Evolutionary conservation across 495 filamentous ascomycete species (phyloP).

Genomic region (Clavariopsis aquatica): DNA sequence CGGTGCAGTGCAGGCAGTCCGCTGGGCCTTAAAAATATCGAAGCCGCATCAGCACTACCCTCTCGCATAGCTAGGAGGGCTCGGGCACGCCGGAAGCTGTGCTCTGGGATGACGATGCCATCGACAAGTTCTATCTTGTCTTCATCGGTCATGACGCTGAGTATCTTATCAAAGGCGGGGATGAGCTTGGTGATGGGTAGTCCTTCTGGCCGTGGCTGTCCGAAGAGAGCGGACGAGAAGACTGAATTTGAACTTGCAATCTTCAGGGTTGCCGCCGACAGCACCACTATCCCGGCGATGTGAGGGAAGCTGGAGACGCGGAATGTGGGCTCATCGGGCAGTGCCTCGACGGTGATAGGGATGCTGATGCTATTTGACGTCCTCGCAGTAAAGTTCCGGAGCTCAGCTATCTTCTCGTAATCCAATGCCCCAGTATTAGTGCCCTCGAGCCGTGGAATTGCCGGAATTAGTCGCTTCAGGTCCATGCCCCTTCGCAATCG

Average conservation of each 20-base stretch:
- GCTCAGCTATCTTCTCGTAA: conserved; percentile 64
- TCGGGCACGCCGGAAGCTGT: conserved; percentile 87
- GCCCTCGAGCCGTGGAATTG: conserved; percentile 70
- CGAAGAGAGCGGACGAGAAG: conserved; percentile 89
- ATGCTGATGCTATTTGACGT: conserved; percentile 73
- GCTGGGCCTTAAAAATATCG: conserved; percentile 73
- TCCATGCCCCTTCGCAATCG: conserved; percentile 65
- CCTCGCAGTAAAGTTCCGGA: conserved; percentile 78
- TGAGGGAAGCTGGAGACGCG: conserved; percentile 92
- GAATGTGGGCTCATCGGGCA: conserved; percentile 64
- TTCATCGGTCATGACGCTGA: conserved; percentile 79
- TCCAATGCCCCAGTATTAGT: conserved; percentile 65
- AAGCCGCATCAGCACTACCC: conserved; percentile 71
- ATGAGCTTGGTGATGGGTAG: conserved; percentile 76
- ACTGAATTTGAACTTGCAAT: conserved; percentile 94
- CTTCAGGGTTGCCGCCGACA: conserved; percentile 70
- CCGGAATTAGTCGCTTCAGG: conserved; percentile 74
- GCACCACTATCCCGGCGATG: conserved; percentile 93
- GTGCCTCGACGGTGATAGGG: conserved; percentile 71
- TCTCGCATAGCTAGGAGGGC: conserved; percentile 80
- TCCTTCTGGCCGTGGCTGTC: conserved; percentile 78
- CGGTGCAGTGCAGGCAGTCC: conserved; percentile 84
- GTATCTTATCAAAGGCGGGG: conserved; percentile 80
- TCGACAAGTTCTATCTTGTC: conserved; percentile 80
- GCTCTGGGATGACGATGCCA: conserved; percentile 95